Conservation (phyloP, 2,329 filamentous ascomycete genomes). For the Xylariaceae sp. region DNA sequence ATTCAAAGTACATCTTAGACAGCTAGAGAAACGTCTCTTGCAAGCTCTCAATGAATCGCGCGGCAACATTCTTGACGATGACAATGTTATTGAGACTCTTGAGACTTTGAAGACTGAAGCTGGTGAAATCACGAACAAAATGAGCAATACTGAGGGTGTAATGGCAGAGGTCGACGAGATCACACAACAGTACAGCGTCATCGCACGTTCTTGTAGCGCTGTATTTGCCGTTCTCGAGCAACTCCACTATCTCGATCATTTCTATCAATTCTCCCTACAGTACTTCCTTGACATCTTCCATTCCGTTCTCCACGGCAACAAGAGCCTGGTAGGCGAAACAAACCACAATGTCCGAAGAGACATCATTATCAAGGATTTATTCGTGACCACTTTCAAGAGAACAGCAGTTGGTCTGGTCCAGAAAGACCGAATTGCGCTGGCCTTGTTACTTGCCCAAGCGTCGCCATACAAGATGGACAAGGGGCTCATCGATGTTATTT, state of each 20-base stretch:
- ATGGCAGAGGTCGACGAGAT: constrained; percentile 98
- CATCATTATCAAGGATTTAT: constrained; percentile 86
- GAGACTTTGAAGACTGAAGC: constrained; percentile 98
- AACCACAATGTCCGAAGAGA: constrained; percentile 79
- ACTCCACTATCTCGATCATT: constrained; percentile 96
- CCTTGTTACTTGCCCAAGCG: constrained; percentile 91
- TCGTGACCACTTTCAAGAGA: constrained; percentile 85
- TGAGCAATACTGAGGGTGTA: constrained; percentile 92
- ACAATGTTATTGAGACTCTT: constrained; percentile 95
- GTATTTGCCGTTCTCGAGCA: constrained; percentile 97
- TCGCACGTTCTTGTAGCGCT: constrained; percentile 91
- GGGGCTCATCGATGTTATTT: constrained; percentile 76
- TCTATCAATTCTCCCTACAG: constrained; percentile 98
- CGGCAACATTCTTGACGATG: constrained; percentile 96
- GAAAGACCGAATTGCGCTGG: constrained; percentile 89
- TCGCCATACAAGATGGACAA: constrained; percentile 97
- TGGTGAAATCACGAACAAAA: constrained; percentile 92
- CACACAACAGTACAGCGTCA: constrained; percentile 87
- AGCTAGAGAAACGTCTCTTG: constrained; percentile 88
- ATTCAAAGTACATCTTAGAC: constrained; percentile 96
- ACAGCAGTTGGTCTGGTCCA: constrained; percentile 92
- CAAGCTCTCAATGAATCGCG: constrained; percentile 96
- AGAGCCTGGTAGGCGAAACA: constrained; percentile 63
- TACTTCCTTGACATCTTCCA: constrained; percentile 99
- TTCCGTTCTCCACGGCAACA: constrained; percentile 78